Evolutionary conservation across 163 green algal genomes (phyloP).

Genomic region (Coccomyxa subellipsoidea): DNA sequence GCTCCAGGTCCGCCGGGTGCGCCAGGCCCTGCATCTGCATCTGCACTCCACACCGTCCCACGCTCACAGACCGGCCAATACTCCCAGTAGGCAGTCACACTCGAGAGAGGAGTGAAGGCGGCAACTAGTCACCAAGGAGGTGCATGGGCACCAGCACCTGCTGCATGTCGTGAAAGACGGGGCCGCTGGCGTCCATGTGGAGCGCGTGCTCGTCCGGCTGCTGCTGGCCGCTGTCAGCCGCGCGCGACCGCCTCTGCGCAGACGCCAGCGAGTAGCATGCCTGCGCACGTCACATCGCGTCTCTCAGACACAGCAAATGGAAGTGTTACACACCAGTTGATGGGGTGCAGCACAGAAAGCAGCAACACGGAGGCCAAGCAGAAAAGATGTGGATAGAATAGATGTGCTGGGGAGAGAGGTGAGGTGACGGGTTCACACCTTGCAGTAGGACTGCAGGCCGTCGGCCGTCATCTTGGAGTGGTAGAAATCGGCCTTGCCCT

Average conservation of each 20-base stretch:
- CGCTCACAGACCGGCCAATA: too few species aligned
- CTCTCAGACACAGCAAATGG: background rate
- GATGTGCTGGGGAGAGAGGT: background rate
- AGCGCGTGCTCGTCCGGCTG: background rate
- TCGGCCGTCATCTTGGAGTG: conserved; percentile 28
- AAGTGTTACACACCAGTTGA: background rate
- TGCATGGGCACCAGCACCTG: too few species aligned
- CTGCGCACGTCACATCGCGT: background rate
- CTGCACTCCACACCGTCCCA: background rate
- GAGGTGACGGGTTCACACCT: background rate
- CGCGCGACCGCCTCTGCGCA: background rate
- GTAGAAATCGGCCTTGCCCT: conserved; percentile 24
- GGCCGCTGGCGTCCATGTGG: background rate
- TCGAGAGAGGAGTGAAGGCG: too few species aligned
- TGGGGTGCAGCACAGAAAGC: background rate
- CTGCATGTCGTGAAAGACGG: background rate
- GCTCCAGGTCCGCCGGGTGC: background rate
- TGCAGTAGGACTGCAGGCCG: conserved; percentile 34
- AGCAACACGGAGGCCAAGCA: background rate
- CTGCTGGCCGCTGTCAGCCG: background rate
- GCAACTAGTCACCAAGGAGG: too few species aligned
- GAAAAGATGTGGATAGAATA: background rate
- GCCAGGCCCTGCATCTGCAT: background rate
- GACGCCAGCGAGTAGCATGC: conserved; percentile 2
- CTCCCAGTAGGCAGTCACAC: too few species aligned